phyloP scores from a whole-genome alignment of 2,329 filamentous ascomycete species.

The Dothideomycetes sp. region DNA sequence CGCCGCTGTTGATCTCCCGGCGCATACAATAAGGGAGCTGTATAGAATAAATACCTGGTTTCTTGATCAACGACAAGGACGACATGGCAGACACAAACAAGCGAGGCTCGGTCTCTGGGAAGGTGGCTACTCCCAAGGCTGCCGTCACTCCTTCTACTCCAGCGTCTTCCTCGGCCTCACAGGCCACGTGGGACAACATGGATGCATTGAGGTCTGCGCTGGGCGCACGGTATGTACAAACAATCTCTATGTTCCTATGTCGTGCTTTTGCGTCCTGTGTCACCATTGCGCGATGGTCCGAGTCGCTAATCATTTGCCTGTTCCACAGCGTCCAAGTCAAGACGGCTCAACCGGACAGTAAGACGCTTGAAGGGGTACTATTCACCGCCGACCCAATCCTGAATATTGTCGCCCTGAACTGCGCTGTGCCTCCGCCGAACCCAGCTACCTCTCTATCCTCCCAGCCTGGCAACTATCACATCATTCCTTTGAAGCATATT shows the following conservation, averaged over 20 bases:
- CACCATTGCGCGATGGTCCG: not conserved
- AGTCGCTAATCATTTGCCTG: not conserved
- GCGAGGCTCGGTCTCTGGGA: conserved; percentile 43
- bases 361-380: conserved; percentile 48
- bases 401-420: conserved; percentile 52
- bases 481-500: conserved; percentile 50
- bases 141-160: conserved; percentile 18
- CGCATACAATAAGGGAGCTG: not conserved
- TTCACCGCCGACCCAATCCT: conserved; percentile 51
- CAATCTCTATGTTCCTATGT: not conserved
- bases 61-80: no score
- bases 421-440: conserved; percentile 33
- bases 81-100: conserved; percentile 46
- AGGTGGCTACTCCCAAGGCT: conserved; percentile 41
- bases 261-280: not conserved
- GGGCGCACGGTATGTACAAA: conserved; percentile 45
- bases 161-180: conserved; percentile 13
- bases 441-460: conserved; percentile 27
- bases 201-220: conserved; percentile 48
- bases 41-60: not conserved
- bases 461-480: conserved; percentile 45
- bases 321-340: conserved; percentile 44
- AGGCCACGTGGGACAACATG: conserved; percentile 34
- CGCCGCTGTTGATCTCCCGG: not conserved
- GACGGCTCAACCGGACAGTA: conserved; percentile 38